phyloP scores from a whole-genome alignment of 2,329 filamentous ascomycete genomes.

The Aspergillus sp. region DNA sequence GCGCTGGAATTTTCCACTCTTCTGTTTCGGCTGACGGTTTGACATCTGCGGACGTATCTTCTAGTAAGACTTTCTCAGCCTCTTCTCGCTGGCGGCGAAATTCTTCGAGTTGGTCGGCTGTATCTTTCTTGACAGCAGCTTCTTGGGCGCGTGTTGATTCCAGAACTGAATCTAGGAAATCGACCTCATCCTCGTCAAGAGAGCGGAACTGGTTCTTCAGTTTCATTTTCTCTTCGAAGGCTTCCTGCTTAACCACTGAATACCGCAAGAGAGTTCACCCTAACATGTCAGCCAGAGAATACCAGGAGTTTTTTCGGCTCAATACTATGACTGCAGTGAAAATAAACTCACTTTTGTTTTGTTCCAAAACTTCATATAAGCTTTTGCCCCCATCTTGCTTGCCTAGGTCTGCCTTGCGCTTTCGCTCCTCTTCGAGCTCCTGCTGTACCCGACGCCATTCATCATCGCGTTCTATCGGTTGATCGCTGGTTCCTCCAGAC shows the following conservation, averaged over 20 bases:
- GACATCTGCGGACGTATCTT: constrained; percentile 30
- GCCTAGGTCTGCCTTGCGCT: constrained; percentile 42
- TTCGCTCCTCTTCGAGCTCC: constrained; percentile 43
- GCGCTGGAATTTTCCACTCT: constrained; percentile 46
- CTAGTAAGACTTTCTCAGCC: constrained; percentile 47
- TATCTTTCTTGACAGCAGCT: constrained; percentile 53
- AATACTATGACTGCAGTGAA: neutral
- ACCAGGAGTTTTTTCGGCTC: too few relatives aligned
- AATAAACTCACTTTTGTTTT: constrained; percentile 45
- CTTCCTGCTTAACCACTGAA: constrained; percentile 47
- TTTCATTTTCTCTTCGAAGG: constrained; percentile 47
- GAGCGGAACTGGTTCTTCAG: constrained; percentile 49
- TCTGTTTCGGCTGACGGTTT: constrained; percentile 32
- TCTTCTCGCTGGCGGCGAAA: constrained; percentile 58
- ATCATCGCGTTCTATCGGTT: constrained; percentile 36
- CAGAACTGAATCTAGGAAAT: constrained; percentile 52
- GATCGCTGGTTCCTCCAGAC: constrained; percentile 38
- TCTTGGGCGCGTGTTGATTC: constrained; percentile 55
- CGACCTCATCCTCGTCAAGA: constrained; percentile 48
- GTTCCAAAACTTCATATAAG: constrained; percentile 44
- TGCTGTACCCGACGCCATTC: constrained; percentile 40
- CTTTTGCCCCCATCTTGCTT: constrained; percentile 51
- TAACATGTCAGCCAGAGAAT: constrained; percentile 35
- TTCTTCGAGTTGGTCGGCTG: constrained; percentile 52
- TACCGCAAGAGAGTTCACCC: constrained; percentile 22